These are phyloP conservation scores for Calonectria pauciramosa DNA, from an alignment of 2,329 filamentous ascomycete species.

Conservation along the genomic window DNA sequence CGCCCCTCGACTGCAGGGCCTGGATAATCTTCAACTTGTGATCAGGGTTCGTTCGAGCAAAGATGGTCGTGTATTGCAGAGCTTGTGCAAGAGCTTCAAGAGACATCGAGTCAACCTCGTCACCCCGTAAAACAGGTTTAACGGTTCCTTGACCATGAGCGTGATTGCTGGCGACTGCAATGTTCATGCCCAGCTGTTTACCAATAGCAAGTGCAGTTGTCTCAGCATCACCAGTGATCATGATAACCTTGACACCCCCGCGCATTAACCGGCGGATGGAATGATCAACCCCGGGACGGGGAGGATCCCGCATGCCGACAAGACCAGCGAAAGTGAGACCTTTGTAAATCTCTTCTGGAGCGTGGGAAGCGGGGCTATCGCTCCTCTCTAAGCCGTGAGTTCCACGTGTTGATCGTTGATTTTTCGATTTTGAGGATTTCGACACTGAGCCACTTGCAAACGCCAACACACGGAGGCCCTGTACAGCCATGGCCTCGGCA, in stretches of 20 bases:
- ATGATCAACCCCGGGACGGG: slow-evolving; percentile 88
- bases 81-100: slow-evolving; percentile 86
- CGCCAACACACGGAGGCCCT: slow-evolving; percentile 90
- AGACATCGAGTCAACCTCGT: slow-evolving; percentile 94
- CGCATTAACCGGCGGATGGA: slow-evolving; percentile 92
- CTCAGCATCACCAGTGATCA: slow-evolving; percentile 98
- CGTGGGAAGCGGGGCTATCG: slow-evolving; percentile 58
- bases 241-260: slow-evolving; percentile 96
- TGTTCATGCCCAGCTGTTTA: slow-evolving; percentile 93
- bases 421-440: slow-evolving; percentile 57
- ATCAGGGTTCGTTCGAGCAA: slow-evolving; percentile 95
- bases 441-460: slow-evolving; percentile 87
- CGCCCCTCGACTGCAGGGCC: slow-evolving; percentile 90
- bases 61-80: slow-evolving; percentile 91
- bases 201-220: slow-evolving; percentile 95
- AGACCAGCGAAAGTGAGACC: slow-evolving; percentile 91
- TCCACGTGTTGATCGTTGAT: slow-evolving; percentile 62
- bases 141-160: slow-evolving; percentile 70
- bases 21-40: slow-evolving; percentile 98
- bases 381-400: slow-evolving; percentile 61
- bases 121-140: slow-evolving; percentile 83
- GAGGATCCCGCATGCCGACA: slow-evolving; percentile 98
- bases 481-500: slow-evolving; percentile 87
- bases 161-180: slow-evolving; percentile 69
- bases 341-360: slow-evolving; percentile 80